These are phyloP conservation scores for Plasmodium cynomolgi DNA, from an alignment of 169 alveolate species.

Conservation along the genomic window DNA sequence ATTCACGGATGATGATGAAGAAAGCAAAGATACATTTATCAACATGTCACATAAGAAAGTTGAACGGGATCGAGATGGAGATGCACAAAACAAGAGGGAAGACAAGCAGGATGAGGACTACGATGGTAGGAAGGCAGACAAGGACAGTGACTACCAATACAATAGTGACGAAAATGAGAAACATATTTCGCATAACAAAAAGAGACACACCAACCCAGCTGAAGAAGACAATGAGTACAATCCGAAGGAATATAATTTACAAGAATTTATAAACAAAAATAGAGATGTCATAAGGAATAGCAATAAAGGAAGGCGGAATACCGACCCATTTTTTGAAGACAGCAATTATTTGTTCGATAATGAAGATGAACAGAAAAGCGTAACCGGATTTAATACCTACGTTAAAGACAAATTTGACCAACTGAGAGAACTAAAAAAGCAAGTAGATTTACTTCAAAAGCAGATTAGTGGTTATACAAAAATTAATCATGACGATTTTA, in stretches of 20 bases:
- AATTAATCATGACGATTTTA: conserved; percentile 64
- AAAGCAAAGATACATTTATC: not conserved
- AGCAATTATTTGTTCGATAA: conserved; percentile 42
- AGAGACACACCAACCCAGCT: not conserved
- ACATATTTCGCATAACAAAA: not conserved
- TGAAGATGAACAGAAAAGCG: conserved; percentile 66
- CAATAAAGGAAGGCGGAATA: not conserved
- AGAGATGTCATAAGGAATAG: conserved; percentile 45
- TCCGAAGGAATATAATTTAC: conserved; percentile 49
- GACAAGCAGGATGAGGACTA: not conserved
- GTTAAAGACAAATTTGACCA: conserved; percentile 71
- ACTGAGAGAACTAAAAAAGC: conserved; percentile 28
- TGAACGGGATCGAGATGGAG: conserved; percentile 13
- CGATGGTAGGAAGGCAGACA: not conserved
- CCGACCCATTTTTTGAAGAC: not conserved
- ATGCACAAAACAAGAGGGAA: conserved; percentile 19
- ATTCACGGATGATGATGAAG: conserved; percentile 49
- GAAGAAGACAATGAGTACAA: conserved; percentile 37
- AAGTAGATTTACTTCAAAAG: conserved; percentile 57
- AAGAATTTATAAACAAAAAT: conserved; percentile 67
- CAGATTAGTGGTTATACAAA: conserved; percentile 24
- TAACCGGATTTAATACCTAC: conserved; percentile 36
- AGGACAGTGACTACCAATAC: not conserved
- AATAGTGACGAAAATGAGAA: conserved; percentile 21
- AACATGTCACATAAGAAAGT: conserved; percentile 14